A percentile compares a stretch with the other conserved stretches of the same genome.
Evolutionary conservation across 2,329 filamentous ascomycete genomes (phyloP).

Genomic region (Thermoascus crustaceus): DNA sequence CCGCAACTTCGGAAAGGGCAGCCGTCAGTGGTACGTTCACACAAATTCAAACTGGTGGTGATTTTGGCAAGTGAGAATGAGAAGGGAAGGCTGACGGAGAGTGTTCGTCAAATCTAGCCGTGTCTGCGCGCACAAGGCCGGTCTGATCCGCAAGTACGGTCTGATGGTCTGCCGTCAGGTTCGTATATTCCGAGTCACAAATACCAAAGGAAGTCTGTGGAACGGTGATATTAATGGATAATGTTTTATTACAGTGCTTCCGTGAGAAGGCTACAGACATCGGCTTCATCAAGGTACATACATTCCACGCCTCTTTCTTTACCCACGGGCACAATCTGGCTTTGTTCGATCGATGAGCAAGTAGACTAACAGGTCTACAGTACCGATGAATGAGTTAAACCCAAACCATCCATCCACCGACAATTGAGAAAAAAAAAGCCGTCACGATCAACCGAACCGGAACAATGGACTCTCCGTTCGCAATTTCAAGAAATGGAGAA

Average conservation of each 20-base stretch:
- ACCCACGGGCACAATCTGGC: not conserved
- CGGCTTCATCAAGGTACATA: slow-evolving; percentile 57
- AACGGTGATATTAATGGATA: not conserved
- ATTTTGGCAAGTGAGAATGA: slow-evolving; percentile 9
- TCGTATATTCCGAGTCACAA: slow-evolving; percentile 1
- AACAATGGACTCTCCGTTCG: too few relatives aligned
- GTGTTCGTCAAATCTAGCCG: slow-evolving; percentile 49
- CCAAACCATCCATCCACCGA: slow-evolving; percentile 1
- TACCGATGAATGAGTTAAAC: slow-evolving; percentile 2
- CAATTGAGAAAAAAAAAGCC: too few relatives aligned
- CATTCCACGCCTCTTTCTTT: not conserved
- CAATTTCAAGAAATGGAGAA: too few relatives aligned
- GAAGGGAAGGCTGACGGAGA: slow-evolving; percentile 5
- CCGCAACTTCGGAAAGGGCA: slow-evolving; percentile 84
- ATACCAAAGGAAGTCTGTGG: not conserved
- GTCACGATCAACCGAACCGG: too few relatives aligned
- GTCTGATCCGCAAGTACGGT: slow-evolving; percentile 99
- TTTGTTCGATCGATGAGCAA: too few relatives aligned
- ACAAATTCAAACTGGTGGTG: slow-evolving; percentile 14
- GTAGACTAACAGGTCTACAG: slow-evolving; percentile 2
- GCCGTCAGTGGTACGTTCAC: slow-evolving; percentile 74
- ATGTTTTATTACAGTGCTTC: slow-evolving; percentile 48
- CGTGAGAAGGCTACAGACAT: slow-evolving; percentile 60
- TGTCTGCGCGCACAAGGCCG: slow-evolving; percentile 88
- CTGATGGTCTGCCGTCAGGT: slow-evolving; percentile 51